phyloP scores from a whole-genome alignment of 1,284 basidiomycete genomes.

The Microbotryomycetes sp. region DNA sequence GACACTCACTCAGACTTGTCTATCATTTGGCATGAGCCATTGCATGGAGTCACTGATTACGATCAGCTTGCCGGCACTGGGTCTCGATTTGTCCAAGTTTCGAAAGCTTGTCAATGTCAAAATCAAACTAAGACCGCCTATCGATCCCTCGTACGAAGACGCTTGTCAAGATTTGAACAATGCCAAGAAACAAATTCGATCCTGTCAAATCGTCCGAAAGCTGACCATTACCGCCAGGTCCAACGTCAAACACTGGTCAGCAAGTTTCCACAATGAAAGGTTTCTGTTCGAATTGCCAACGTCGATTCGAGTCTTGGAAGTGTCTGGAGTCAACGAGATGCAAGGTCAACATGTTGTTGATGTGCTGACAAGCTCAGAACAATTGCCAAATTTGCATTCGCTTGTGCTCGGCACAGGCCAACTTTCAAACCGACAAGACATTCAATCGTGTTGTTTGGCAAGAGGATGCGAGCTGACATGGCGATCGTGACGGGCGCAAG shows the following conservation, averaged over 20 bases:
- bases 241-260: not conserved
- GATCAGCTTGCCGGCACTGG: not conserved
- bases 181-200: not conserved
- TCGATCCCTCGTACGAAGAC: not conserved
- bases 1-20: not conserved
- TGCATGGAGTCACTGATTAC: not conserved
- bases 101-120: not conserved
- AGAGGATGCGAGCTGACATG: no score
- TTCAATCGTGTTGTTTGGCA: not conserved
- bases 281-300: not conserved
- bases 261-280: not conserved
- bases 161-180: not conserved
- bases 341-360: not conserved
- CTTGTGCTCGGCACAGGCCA: not conserved
- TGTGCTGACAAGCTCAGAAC: not conserved
- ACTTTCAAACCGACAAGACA: not conserved
- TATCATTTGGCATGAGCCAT: not conserved
- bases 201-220: not conserved
- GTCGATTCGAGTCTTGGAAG: not conserved
- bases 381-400: not conserved
- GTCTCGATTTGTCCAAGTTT: not conserved
- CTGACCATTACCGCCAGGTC: not conserved
- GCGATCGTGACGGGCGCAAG: no score
- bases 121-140: not conserved
- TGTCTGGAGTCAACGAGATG: not conserved